A percentile compares a stretch with the other conserved stretches of the same genome.
phyloP scores from a whole-genome alignment of 1,139 yeast genomes.

The Pichia norvegensis region DNA sequence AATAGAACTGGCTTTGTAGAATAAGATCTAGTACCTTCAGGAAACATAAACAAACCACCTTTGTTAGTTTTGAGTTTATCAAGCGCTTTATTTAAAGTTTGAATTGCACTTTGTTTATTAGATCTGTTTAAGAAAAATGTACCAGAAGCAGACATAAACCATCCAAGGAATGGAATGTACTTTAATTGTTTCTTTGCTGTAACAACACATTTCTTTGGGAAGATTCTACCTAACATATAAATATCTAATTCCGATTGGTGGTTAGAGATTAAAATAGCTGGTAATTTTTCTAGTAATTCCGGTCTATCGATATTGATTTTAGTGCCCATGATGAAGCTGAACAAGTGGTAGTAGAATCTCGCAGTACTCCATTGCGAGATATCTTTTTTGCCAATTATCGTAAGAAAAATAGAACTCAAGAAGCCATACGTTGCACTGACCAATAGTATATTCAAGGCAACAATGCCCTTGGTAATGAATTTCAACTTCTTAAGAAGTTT shows the following conservation, averaged over 20 bases:
- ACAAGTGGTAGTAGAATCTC: slow-evolving; percentile 59
- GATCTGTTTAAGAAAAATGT: slow-evolving; percentile 84
- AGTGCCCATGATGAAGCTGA: slow-evolving; percentile 59
- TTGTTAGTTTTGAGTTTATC: slow-evolving; percentile 48
- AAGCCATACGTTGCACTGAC: slow-evolving; percentile 71
- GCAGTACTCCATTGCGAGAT: slow-evolving; percentile 90
- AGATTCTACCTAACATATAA: slow-evolving; percentile 66
- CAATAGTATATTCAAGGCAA: slow-evolving; percentile 47
- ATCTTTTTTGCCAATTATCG: slow-evolving; percentile 66
- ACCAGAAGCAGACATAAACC: slow-evolving; percentile 91
- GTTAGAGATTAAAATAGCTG: slow-evolving; percentile 80
- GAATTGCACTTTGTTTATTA: slow-evolving; percentile 68
- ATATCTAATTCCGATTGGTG: slow-evolving; percentile 91
- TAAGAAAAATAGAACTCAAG: slow-evolving; percentile 58
- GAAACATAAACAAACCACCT: slow-evolving; percentile 77
- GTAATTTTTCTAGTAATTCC: slow-evolving; percentile 45
- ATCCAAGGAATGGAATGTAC: slow-evolving; percentile 87
- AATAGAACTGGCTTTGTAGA: slow-evolving; percentile 57
- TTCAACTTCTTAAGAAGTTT: slow-evolving; percentile 29
- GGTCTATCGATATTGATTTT: slow-evolving; percentile 61
- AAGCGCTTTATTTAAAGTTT: slow-evolving; percentile 65
- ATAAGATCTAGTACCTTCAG: slow-evolving; percentile 93
- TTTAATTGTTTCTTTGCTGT: slow-evolving; percentile 84
- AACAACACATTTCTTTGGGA: slow-evolving; percentile 85
- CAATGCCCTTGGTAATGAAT: slow-evolving; percentile 47